These are phyloP conservation scores for Venturia carpophila DNA, from an alignment of 2,329 filamentous ascomycete genomes.

Conservation along the genomic window DNA sequence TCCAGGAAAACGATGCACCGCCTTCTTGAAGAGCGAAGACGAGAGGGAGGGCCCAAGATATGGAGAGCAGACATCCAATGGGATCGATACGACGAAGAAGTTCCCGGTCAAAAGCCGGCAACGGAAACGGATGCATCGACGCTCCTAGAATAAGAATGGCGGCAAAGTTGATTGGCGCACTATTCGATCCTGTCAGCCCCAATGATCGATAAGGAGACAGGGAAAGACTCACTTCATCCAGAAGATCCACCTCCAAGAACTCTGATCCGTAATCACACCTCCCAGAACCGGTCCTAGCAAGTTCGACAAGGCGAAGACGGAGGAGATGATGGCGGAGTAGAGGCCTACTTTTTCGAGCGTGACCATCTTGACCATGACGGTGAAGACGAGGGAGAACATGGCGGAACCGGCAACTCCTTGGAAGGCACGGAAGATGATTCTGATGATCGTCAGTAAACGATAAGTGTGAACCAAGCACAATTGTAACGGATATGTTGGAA, in stretches of 20 bases:
- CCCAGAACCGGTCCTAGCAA: constrained; percentile 8
- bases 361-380: constrained; percentile 8
- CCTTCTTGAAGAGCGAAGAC: constrained; percentile 13
- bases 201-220: not conserved
- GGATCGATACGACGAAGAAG: not conserved
- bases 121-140: not conserved
- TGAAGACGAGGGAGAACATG: constrained; percentile 5
- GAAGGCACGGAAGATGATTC: constrained; percentile 13
- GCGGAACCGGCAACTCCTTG: constrained; percentile 14
- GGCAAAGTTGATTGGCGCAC: not conserved
- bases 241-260: constrained; percentile 14
- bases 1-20: not conserved
- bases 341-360: constrained; percentile 3
- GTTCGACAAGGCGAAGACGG: not conserved
- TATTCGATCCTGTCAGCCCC: not conserved
- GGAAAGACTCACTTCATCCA: constrained; percentile 3
- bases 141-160: not conserved
- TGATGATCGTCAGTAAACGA: not conserved
- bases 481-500: no score
- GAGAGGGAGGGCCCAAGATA: not conserved
- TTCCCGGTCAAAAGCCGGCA: not conserved
- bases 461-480: no score
- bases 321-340: not conserved
- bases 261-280: constrained; percentile 10
- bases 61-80: not conserved